phyloP scores from a whole-genome alignment of 1,139 yeast genomes.

The Hansenula lynferdii region DNA sequence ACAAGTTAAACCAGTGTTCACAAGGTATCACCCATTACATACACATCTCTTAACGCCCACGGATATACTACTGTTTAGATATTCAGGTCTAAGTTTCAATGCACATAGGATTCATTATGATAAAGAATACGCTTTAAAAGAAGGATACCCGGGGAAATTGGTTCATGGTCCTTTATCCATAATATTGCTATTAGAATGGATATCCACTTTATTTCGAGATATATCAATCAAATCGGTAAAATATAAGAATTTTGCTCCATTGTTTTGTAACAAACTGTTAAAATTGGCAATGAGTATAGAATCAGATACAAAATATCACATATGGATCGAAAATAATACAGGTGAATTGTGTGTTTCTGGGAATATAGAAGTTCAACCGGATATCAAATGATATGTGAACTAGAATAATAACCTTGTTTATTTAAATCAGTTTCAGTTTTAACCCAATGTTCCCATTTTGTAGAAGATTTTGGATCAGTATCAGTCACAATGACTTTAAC shows the following conservation, averaged over 20 bases:
- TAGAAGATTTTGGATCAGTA: slow-evolving; percentile 28
- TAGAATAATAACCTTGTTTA: slow-evolving; percentile 1
- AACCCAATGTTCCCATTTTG: slow-evolving; percentile 28
- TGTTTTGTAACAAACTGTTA: slow-evolving; percentile 31
- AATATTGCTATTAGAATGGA: slow-evolving; percentile 48
- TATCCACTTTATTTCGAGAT: slow-evolving; percentile 11
- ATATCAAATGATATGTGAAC: not conserved
- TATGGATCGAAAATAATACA: slow-evolving; percentile 22
- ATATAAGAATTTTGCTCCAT: slow-evolving; percentile 49
- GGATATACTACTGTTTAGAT: slow-evolving; percentile 42
- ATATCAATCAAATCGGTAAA: slow-evolving; percentile 27
- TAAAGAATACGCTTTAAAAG: slow-evolving; percentile 46
- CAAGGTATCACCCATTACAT: slow-evolving; percentile 1
- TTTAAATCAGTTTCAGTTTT: slow-evolving; percentile 23
- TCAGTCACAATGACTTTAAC: slow-evolving; percentile 25
- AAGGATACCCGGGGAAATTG: slow-evolving; percentile 55
- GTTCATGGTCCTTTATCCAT: slow-evolving; percentile 83
- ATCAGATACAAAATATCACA: slow-evolving; percentile 1
- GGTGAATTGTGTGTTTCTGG: slow-evolving; percentile 17
- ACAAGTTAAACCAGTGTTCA: slow-evolving; percentile 7
- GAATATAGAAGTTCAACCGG: slow-evolving; percentile 6
- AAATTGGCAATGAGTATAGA: slow-evolving; percentile 20
- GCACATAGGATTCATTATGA: slow-evolving; percentile 82
- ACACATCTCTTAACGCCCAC: slow-evolving; percentile 18
- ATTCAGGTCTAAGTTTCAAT: slow-evolving; percentile 73